Evolutionary conservation across 1,139 yeast genomes (phyloP), one percentile per base, ranked within the genome.

Genomic region (Debaryomyces robertsiae): DNA sequence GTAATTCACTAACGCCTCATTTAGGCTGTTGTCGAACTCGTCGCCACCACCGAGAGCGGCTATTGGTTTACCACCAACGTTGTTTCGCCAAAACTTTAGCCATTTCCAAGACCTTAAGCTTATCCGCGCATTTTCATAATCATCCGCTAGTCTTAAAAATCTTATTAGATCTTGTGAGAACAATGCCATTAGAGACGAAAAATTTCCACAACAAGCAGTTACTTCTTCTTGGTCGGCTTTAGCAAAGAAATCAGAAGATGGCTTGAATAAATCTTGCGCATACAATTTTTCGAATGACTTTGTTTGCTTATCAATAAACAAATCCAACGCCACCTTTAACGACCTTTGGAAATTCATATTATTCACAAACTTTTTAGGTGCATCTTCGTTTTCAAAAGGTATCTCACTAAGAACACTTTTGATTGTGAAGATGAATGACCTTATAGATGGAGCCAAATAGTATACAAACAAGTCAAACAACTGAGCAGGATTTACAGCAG

Each of bases 191-290:
- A 85, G 72, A 27, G 82, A 77, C 0, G 90, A 75, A 55, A 86
- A 87, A 54, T 87, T 85, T 2, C 93, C 94, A 65, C 94, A 86
- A 41, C 88, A 79, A 0, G 95, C 95, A 1, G 93, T 86, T 4
- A 85, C 84, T 48, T 84, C 93, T 58, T 87, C 95, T 49, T 83
- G 84, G 45, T 82, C 84, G 1, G 86, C 77, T 44, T 75, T 73
- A 36, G 72, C 69, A n/a, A 66, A 60, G 36, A 67, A 54, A 36
- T 60, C 55, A 31, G 67, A 70, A 0, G 70, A 53, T 19, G 52
- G 42, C 27, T 68, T 64, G 60, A 83, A 83, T 5, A 79, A 64
- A 3, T 75, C 77, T 49, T 82, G 88, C 6, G 69, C 61, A 55
- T 86, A 86, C 6, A 87, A 62, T 44, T 71, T 72, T 22, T 69